Evolutionary conservation across 306 rosid species (phyloP), one percentile per base, ranked within the genome.

Genomic region (Glycine latifolia): DNA sequence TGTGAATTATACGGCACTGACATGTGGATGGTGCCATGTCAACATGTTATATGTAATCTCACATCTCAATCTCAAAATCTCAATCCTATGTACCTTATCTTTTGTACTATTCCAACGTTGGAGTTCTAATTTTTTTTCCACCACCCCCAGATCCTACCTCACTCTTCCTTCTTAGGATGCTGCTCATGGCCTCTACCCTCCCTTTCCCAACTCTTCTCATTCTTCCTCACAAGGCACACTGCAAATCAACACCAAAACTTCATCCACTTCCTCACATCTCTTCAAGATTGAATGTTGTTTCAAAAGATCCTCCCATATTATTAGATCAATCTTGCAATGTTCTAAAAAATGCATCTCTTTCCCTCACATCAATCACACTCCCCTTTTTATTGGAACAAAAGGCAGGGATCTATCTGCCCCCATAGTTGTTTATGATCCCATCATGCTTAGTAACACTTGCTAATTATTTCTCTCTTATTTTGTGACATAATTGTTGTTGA

Each of bases 331-430:
- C 81, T 12, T 4, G 60, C 77, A 73, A 46, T 65, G 72, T 20
- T 62, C 89, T 91, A 46, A 81, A 84, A 82, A 81, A 85, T 46
- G 78, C 83, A 11, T 81, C 92, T 78, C 86, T 94, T 65, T 91
- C 95, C 35, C 89, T 94, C 67, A 35, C 92, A 3, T 86, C 90
- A 37, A 49, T 87, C 66, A 63, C 95, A 75, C 75, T 91, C 11
- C 95, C 97, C 2, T 83, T 88, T 81, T 87, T 89, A 31, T 15
- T 90, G 10, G 83, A 89, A 43, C 87, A 89, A n/a, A 63, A 88
- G 91, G 97, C 71, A 78, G 84, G 56, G 14, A 67, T 50, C 47
- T 12, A 2, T 14, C 10, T 26, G 31, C 31, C 31, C 31, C 31
- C 0, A 26, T 26, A 26, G 31, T 26, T 26, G 31, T 26, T 26